Base-by-base conservation (phyloP, 345 rosid genomes). In the Murraya paniculata region DNA sequence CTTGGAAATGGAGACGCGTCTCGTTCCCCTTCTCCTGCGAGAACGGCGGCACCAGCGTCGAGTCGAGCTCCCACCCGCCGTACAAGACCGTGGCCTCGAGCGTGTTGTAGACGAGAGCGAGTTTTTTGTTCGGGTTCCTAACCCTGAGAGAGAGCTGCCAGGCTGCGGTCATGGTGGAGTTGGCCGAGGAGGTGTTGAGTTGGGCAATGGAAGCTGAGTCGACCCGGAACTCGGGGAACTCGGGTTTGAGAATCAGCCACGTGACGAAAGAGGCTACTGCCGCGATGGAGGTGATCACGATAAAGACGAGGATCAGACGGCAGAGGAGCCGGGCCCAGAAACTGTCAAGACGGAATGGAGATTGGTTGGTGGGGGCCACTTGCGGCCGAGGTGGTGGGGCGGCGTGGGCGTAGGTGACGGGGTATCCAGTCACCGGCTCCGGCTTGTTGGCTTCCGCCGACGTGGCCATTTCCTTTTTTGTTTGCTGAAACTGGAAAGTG, bases 201-300 rank as follows among this genome's bases (percentile, higher is more conserved):
- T 75, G 77, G 2, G 87, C 76, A 22, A 86, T 80, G 2, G 86
- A 39, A 57, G 76, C 84, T 9, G 68, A 65, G 38, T 76, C 82
- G 64, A 86, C 30, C 22, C 78, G 71, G 85, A 83, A 81, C 59
- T 45, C 57, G 22, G 88, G 88, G 10, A 81, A 7, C 2, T 79
- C 80, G 31, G 88, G 88, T 22, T 79, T 83, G 69, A 84, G 57
- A 16, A 82, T 50, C 59, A 86, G 73, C 88, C 76, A 84, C 1
- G 79, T 77, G 33, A 80, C 59, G 55, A 57, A 73, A 50, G 65
- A 73, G 76, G 22, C 50, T 7, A 24, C 4, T 4, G 31, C 66
- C 55, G 58, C 7, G 33, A 58, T 4, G 7, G 53, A 2, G 76
- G 36, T 11, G 66, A 73, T n/a, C 13, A 13, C 31, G 7, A 68